Percentiles rank a stretch among this genome's conserved stretches.
phyloP scores from a whole-genome alignment of 192 early-diverging fungal genomes.

The Paraglomus brasilianum region DNA sequence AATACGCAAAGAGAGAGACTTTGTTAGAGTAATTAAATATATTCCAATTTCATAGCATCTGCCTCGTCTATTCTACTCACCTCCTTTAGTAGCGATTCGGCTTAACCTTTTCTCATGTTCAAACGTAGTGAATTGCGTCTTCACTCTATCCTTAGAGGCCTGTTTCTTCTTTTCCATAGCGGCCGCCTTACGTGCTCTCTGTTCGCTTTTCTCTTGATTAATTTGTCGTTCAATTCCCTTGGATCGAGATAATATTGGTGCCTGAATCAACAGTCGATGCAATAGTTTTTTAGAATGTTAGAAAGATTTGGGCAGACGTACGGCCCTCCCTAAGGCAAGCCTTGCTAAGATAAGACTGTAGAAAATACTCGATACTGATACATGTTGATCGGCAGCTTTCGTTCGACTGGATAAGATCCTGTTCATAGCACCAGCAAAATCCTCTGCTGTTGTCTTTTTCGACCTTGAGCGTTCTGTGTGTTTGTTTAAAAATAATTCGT shows the following conservation, averaged over 20 bases:
- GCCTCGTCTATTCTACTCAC: slow-evolving; percentile 50
- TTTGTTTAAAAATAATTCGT: too few relatives aligned
- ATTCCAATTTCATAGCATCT: background rate
- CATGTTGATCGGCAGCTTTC: background rate
- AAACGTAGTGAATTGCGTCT: slow-evolving; percentile 70
- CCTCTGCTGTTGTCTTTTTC: background rate
- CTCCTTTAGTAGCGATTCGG: slow-evolving; percentile 90
- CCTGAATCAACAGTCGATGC: too few relatives aligned
- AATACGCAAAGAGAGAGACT: slow-evolving; percentile 2
- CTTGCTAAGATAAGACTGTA: too few relatives aligned
- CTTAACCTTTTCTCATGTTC: slow-evolving; percentile 88
- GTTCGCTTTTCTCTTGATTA: slow-evolving; percentile 82
- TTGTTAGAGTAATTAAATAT: slow-evolving; percentile 12
- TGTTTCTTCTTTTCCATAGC: slow-evolving; percentile 69
- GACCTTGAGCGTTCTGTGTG: slow-evolving; percentile 17
- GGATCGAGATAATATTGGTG: slow-evolving; percentile 83
- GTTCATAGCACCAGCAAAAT: slow-evolving; percentile 17
- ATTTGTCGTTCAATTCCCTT: slow-evolving; percentile 77
- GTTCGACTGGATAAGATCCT: slow-evolving; percentile 16
- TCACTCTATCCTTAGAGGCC: slow-evolving; percentile 66
- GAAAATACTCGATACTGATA: too few relatives aligned
- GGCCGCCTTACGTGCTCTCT: slow-evolving; percentile 75
- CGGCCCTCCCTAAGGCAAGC: too few relatives aligned
- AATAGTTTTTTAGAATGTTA: too few relatives aligned
- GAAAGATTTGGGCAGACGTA: too few relatives aligned